A percentile compares a stretch with the other conserved stretches of the same genome.
phyloP scores from a whole-genome alignment of 108 stramenopile genomes.

The Skeletonema costatum region DNA sequence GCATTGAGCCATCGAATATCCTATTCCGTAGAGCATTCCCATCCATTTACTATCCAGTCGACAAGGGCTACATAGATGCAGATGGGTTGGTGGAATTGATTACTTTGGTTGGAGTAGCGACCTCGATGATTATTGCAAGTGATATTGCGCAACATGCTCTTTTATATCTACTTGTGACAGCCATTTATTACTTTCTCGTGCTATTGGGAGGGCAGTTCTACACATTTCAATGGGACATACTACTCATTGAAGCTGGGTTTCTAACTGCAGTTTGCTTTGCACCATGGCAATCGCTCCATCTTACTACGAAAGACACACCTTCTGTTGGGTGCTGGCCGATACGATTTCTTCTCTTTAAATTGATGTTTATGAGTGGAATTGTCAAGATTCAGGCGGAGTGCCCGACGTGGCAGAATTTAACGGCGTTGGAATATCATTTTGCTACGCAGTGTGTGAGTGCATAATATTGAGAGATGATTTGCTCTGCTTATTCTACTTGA shows the following conservation, averaged over 20 bases:
- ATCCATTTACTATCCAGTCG: neutral
- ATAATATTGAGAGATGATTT: no score
- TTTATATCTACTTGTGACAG: slow-evolving; percentile 28
- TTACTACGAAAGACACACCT: neutral
- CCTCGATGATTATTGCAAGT: neutral
- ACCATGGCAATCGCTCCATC: slow-evolving; percentile 23
- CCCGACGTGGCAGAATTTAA: slow-evolving; percentile 74
- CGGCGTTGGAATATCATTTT: slow-evolving; percentile 81
- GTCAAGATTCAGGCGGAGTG: slow-evolving; percentile 77
- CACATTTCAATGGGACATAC: slow-evolving; percentile 84
- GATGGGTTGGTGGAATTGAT: slow-evolving; percentile 47
- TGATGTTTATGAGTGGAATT: slow-evolving; percentile 79
- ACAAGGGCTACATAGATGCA: slow-evolving; percentile 25
- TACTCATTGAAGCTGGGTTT: slow-evolving; percentile 67
- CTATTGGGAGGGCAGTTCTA: slow-evolving; percentile 56
- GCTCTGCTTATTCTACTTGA: no score
- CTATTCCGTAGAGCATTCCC: slow-evolving; percentile 31
- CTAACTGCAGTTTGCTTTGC: slow-evolving; percentile 51
- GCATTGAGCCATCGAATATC: slow-evolving; percentile 48
- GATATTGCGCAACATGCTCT: slow-evolving; percentile 46
- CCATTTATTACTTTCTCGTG: slow-evolving; percentile 43
- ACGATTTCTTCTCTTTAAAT: slow-evolving; percentile 65
- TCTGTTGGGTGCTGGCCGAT: slow-evolving; percentile 44
- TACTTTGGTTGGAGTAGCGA: slow-evolving; percentile 23
- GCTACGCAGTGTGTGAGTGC: slow-evolving; percentile 55